Evolutionary conservation across 495 filamentous ascomycete genomes (phyloP), one percentile per base, ranked within the genome.

Genomic region (Xylaria longipes): DNA sequence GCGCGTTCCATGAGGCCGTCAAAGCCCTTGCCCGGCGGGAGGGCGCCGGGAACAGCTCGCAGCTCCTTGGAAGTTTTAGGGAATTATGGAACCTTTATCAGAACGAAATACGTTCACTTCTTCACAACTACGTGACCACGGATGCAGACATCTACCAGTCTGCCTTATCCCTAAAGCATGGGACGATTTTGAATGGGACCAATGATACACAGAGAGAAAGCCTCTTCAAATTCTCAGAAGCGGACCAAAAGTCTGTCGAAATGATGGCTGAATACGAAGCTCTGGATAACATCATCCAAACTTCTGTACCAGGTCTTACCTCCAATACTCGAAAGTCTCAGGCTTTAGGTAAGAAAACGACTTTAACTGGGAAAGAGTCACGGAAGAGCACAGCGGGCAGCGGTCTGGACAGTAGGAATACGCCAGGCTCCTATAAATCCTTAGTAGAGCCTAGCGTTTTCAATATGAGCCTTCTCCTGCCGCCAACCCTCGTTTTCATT

Each of bases 51-150:
- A 85, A 82, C 63, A 87, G 85, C 63, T 83, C 85, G 58, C 81
- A 84, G 1, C 86, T 97, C 57, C 89, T 89, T 4, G 89, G 93
- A 66, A 92, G 94, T 43, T 97, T 98, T 77, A 93, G 92, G 71
- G 95, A 97, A 81, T 82, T 98, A 64, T 99, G 96, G 96, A 97
- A 97, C 72, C 85, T 99, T 57, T 90, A 87, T 78, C 80, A 84
- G 48, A 82, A 84, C 61, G 81, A 92, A 87, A 97, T 99, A 75
- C 91, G 95, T 39, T 96, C 94, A 3, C 84, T 98, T 25, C 84
- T 99, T 70, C 97, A 99, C 80, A 96, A 98, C 79, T 98, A 99
- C 75, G 87, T 99, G 68, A 95, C 97, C 5, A 96, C 94, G n/a
- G 94, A 95, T 75, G 94, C 92, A 43, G 92, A 94, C 72, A 84